Base-by-base conservation (phyloP, 2,329 filamentous ascomycete species). In the Periconia digitata region DNA sequence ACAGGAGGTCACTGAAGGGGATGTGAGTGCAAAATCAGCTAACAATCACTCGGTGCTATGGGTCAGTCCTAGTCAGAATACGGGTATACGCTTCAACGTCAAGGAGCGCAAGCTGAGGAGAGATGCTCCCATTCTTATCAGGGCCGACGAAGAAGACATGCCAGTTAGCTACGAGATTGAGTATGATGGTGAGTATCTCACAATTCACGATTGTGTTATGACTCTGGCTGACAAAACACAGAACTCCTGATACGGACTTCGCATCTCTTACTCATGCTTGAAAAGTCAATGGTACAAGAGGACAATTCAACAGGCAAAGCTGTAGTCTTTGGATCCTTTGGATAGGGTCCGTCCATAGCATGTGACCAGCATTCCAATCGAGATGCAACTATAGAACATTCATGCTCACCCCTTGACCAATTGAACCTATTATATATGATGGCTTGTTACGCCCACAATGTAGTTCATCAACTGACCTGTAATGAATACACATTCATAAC, bases 81-180 rank as follows among this genome's bases (percentile, higher is more conserved):
- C 90, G 17, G 90, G 89, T 0, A 70, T 94, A 47, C 82, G 81
- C 38, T 83, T 94, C 56, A 78, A 79, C 8, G 85, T 92, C 16
- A 73, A 71, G 18, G 78, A 84, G 63, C 77, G 76, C 46, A 74
- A 74, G 36, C 66, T 72, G 61, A 70, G 67, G 61, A 60, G 69
- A 43, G 60, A 76, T 29, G 72, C 74, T 49, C 81, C 84, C 1
- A 66, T 87, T 13, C 72, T 89, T 12, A 70, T 83, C 15, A 73
- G 76, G 2, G 73, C 72, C 8, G 81, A 85, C 43, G 84, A 89
- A 45, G 84, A 87, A 42, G 84, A 90, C 39, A 70, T 80, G n/a
- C 78, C 85, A 3, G 82, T 89, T 8, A 83, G 78, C 45, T 94
- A 90, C 64, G 80, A 80, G 37, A 74, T 94, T 22, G 81, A 87